Evolutionary conservation across 2,329 filamentous ascomycete species (phyloP), one percentile per base, ranked within the genome.

Genomic region (Talaromyces sp.): DNA sequence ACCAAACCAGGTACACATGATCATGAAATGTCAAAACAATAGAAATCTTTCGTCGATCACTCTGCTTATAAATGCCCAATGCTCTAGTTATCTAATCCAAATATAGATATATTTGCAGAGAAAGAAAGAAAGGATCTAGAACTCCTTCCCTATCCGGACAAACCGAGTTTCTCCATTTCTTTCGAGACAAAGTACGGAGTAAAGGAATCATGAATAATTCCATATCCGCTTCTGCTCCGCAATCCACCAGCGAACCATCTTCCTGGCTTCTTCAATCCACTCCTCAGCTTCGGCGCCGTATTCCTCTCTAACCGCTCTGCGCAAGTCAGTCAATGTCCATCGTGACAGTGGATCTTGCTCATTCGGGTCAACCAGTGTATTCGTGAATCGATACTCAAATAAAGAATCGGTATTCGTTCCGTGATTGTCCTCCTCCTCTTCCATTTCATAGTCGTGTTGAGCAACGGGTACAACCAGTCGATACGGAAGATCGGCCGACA

Each of bases 401-500:
- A 89, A 88, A 71, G 96, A 90, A 67, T 89, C 83, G 7, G 13
- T 37, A 13, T 39, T 7, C 4, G 6, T 11, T 10, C 36, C 17
- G 13, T n/a, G n/a, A n/a, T n/a, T n/a, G n/a, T n/a, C n/a, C n/a
- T n/a, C n/a, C n/a, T n/a, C n/a, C n/a, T 7, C 31, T 3, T 33
- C 28, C 2, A 4, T 19, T 35, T 15, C 22, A 21, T 39, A 25
- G 7, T 6, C 15, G 15, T 13, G 28, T 25, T 45, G 4, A 17
- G 40, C 66, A 9, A 93, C 85, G 5, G 89, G 85, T 56, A 97
- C 85, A 17, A 66, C 62, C 88, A 92, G 60, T 82, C 80, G 60
- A 95, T 82, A 71, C 48, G 73, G 78, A 91, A 90, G 65, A 87
- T 84, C 91, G 87, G 97, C 62, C 77, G 81, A 5, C 85, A 85